A percentile compares a stretch with the other conserved stretches of the same genome.
phyloP scores from a whole-genome alignment of 2,329 filamentous ascomycete genomes.

The Gaeumannomyces sp. region DNA sequence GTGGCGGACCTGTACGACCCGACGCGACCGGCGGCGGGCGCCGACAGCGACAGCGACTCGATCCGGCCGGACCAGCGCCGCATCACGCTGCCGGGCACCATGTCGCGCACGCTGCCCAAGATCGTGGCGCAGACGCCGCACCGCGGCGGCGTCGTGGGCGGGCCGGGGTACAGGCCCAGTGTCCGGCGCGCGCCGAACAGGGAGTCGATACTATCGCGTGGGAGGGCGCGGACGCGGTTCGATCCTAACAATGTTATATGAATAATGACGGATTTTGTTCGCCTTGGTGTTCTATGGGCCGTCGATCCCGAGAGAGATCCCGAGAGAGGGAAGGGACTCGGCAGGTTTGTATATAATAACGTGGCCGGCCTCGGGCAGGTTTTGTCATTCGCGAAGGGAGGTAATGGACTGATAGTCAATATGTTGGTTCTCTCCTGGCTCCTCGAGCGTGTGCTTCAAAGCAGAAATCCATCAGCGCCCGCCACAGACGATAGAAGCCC shows the following conservation, averaged over 20 bases:
- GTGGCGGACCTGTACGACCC: conserved; percentile 7
- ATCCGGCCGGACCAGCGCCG: not conserved
- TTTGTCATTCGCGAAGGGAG: not conserved
- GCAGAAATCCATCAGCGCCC: too few species aligned
- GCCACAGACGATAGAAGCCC: too few species aligned
- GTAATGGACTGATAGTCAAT: not conserved
- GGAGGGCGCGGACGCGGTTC: not conserved
- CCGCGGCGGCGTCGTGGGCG: not conserved
- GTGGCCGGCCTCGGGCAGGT: too few species aligned
- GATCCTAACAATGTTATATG: conserved; percentile 7
- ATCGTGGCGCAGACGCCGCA: conserved; percentile 6
- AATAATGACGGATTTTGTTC: not conserved
- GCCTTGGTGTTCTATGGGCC: not conserved
- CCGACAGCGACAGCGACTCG: not conserved
- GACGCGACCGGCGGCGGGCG: not conserved
- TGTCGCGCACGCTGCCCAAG: conserved; percentile 9
- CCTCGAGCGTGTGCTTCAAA: too few species aligned
- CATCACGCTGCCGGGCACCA: conserved; percentile 6
- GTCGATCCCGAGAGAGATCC: not conserved
- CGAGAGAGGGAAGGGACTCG: not conserved
- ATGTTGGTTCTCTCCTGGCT: too few species aligned
- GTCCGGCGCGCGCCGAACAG: not conserved
- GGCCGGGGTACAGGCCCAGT: not conserved
- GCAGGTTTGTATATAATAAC: not conserved
- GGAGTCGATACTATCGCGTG: not conserved